Evolutionary conservation across 192 early-diverging fungal species (phyloP), one percentile per base, ranked within the genome.

Genomic region (Coemansia umbellata): DNA sequence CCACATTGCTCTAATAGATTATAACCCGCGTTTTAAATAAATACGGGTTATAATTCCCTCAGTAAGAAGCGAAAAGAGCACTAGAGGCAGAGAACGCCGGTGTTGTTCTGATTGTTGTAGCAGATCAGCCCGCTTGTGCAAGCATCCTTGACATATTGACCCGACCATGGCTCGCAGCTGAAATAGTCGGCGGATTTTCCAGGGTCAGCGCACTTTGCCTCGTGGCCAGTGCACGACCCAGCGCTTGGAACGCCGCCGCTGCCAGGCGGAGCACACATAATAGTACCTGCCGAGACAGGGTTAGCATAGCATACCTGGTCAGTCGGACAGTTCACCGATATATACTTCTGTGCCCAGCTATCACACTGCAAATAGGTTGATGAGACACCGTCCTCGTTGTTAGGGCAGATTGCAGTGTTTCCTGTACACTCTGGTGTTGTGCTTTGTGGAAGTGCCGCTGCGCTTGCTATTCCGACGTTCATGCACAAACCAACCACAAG

Each of bases 241-340:
- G 53, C 58, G 21, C 37, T 30, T 17, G 66, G 58, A 31, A 63
- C 57, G 37, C 71, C 65, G 23, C 71, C 71, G 21, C 60, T 63
- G 32, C 47, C 51, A 8, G 71, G 71, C n/a, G 61, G 64, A 21
- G 55, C 64, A 40, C 71, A 74, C 55, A 67, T 68, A 23, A 50
- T 37, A 26, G 64, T 57, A 19, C 54, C 65, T 7, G 64, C 64
- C 19, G 35, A 33, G 22, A 37, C 68, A 9, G 71, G 71, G 33
- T 67, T 74, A 39, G 71, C 60, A 42, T 63, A 74, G 65, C 71
- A 74, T 22, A 74, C 71, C 24, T 63, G 71, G 35, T 60, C 65
- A 15, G 36, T 33, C 8, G 60, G 53, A 37, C 71, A 74, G 32
- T 58, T 42, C 24, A 63, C 60, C 19, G 55, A 52, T 24, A 31